Percentiles rank a stretch among this genome's conserved stretches.
phyloP scores from a whole-genome alignment of 75 land plant species.

The Larix kaempferi region DNA sequence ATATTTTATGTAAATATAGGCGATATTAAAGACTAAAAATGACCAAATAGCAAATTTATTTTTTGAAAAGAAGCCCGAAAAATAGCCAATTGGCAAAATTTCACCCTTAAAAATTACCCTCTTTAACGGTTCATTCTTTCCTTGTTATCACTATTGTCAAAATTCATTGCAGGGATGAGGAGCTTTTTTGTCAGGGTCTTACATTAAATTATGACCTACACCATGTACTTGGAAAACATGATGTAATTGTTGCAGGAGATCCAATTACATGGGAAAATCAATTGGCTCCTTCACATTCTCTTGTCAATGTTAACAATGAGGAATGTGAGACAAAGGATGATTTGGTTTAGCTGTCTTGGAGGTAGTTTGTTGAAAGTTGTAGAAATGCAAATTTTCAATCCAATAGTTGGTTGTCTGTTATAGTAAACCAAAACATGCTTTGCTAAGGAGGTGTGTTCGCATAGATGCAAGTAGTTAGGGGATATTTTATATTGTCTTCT shows the following conservation, averaged over 20 bases:
- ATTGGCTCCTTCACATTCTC: constrained; percentile 21
- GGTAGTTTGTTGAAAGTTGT: constrained; percentile 23
- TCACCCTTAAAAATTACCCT: no score
- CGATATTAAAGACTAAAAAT: no score
- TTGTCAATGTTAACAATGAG: constrained; percentile 57
- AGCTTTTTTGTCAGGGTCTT: constrained; percentile 67
- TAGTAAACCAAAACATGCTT: not conserved
- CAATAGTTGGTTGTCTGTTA: not conserved
- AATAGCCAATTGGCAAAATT: no score
- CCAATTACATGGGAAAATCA: constrained; percentile 17
- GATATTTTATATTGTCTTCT: not conserved
- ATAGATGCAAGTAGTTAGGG: not conserved
- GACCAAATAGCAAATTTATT: no score
- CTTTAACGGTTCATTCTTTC: not conserved
- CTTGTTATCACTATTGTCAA: not conserved
- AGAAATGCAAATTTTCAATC: not conserved
- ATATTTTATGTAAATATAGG: no score
- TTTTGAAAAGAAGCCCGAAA: no score
- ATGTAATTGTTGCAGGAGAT: constrained; percentile 57
- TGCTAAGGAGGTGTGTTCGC: not conserved
- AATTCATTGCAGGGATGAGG: constrained; percentile 61
- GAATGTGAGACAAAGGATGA: constrained; percentile 78
- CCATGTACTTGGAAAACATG: constrained; percentile 68
- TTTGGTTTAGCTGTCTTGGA: constrained; percentile 60
- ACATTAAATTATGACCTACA: constrained; percentile 80